Percentiles rank a stretch among this genome's conserved stretches.
These are phyloP conservation scores for Botryotinia globosa DNA, from an alignment of 2,329 filamentous ascomycete genomes.

Conservation along the genomic window DNA sequence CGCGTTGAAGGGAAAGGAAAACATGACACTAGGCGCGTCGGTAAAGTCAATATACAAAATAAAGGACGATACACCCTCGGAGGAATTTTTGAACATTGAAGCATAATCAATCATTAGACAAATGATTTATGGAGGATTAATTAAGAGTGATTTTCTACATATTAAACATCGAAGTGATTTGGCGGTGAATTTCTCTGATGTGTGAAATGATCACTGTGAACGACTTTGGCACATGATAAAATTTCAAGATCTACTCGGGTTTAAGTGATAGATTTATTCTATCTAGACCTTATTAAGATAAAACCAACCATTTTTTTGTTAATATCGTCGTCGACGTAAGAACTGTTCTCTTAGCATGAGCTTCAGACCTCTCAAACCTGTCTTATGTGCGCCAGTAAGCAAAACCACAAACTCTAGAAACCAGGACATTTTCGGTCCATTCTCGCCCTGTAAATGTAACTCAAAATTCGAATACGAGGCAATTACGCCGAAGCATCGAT, in stretches of 20 bases:
- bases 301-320: conserved; percentile 1
- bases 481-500: conserved; percentile 24
- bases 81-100: neutral
- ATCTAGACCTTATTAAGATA: conserved; percentile 11
- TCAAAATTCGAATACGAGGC: conserved; percentile 23
- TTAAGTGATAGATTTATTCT: conserved; percentile 4
- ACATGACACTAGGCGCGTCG: neutral
- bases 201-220: neutral
- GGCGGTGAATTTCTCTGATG: neutral
- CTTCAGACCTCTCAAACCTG: conserved; percentile 18
- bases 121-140: neutral
- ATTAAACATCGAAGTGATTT: neutral
- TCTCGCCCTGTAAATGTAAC: conserved; percentile 25
- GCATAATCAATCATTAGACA: neutral
- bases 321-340: neutral
- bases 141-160: neutral
- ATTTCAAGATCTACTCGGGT: neutral
- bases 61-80: neutral
- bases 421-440: conserved; percentile 21
- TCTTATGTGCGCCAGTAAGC: conserved; percentile 17
- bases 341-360: conserved; percentile 4
- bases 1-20: neutral
- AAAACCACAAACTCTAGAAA: conserved; percentile 19
- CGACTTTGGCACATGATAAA: neutral
- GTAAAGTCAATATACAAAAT: neutral